Conservation (phyloP, 352 stramenopile genomes). For the Peronospora farinosa region DNA sequence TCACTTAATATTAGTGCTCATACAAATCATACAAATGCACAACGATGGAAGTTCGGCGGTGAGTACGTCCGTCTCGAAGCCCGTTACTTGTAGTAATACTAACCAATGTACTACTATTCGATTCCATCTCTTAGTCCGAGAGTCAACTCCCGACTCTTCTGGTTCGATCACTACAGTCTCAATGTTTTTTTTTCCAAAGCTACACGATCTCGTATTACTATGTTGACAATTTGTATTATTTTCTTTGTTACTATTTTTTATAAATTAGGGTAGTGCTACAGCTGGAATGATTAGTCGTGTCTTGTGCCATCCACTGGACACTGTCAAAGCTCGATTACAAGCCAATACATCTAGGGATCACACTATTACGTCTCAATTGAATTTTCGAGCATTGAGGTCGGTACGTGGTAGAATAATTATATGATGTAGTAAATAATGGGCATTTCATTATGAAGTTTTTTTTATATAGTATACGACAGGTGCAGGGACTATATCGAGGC, state of each 20-base stretch:
- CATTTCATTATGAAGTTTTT: neutral
- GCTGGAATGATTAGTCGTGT: constrained; percentile 78
- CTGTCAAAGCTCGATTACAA: constrained; percentile 85
- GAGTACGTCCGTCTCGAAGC: neutral
- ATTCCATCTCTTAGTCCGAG: no score
- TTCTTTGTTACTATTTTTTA: neutral
- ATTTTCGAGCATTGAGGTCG: constrained; percentile 46
- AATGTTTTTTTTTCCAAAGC: no score
- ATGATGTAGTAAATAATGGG: neutral
- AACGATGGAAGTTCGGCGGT: constrained; percentile 18
- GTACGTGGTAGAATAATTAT: neutral
- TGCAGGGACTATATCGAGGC: constrained; percentile 90
- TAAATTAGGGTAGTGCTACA: constrained; percentile 60
- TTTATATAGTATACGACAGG: constrained; percentile 30
- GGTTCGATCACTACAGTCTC: constrained; percentile 17
- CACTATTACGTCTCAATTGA: constrained; percentile 39
- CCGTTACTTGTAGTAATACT: no score
- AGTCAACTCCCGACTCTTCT: constrained; percentile 58
- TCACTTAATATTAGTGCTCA: no score
- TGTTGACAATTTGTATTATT: no score
- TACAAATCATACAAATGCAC: no score
- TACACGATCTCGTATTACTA: neutral
- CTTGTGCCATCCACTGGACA: constrained; percentile 91
- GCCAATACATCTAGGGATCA: constrained; percentile 31
- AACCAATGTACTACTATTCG: no score